phyloP scores from a whole-genome alignment of 805 yeast genomes.

The Candida odintsovae region DNA sequence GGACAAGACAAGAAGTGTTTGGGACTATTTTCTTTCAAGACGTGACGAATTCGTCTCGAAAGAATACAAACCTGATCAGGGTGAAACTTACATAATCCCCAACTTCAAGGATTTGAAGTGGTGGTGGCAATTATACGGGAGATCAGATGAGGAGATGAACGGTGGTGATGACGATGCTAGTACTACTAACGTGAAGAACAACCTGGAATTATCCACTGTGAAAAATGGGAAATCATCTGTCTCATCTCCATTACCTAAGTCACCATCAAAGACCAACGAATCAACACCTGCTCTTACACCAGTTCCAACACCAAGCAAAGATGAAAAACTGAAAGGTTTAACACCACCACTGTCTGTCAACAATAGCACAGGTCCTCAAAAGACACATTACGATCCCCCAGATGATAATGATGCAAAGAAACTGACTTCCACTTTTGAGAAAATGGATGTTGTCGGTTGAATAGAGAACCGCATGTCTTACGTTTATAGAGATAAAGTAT shows the following conservation, averaged over 20 bases:
- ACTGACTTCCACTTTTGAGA: conserved; percentile 3
- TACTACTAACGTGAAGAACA: background rate
- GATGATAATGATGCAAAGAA: background rate
- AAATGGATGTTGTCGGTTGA: conserved; percentile 12
- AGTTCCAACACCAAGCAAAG: background rate
- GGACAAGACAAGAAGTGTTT: conserved; percentile 66
- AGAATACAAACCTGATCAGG: conserved; percentile 29
- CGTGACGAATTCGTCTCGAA: conserved; percentile 60
- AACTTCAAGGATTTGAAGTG: conserved; percentile 60
- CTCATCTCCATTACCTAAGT: no score
- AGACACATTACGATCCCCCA: conserved; percentile 3
- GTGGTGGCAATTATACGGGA: conserved; percentile 87
- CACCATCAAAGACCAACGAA: background rate
- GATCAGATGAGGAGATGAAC: conserved; percentile 65
- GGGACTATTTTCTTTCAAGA: conserved; percentile 90
- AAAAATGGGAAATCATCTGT: background rate
- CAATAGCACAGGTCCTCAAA: conserved; percentile 1
- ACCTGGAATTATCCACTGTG: background rate
- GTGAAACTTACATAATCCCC: conserved; percentile 43
- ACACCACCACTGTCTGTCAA: conserved; percentile 14
- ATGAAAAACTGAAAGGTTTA: conserved; percentile 10
- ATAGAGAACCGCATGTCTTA: background rate
- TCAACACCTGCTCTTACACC: background rate
- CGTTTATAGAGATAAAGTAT: background rate
- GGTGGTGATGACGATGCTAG: conserved; percentile 7